Percentiles rank a stretch among this genome's conserved stretches.
phyloP scores from a whole-genome alignment of 2,329 filamentous ascomycete species.

The Fusarium lyarnte region DNA sequence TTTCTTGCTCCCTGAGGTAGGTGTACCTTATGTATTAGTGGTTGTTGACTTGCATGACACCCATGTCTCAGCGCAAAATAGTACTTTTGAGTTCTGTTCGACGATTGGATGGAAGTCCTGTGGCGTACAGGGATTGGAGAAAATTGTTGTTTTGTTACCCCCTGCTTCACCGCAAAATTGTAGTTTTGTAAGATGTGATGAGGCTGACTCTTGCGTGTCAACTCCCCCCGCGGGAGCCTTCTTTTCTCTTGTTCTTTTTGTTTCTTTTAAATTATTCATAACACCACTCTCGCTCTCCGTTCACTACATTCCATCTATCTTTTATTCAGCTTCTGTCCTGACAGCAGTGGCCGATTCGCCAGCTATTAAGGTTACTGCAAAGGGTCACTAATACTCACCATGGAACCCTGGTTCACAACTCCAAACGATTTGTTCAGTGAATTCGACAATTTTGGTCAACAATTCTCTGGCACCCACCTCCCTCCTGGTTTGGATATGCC shows the following conservation, averaged over 20 bases:
- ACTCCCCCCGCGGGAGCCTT: background rate
- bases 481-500: background rate
- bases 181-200: background rate
- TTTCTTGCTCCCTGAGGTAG: background rate
- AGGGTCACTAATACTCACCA: background rate
- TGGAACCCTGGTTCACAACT: background rate
- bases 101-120: background rate
- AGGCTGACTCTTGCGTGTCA: background rate
- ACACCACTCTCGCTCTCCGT: background rate
- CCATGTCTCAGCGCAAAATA: background rate
- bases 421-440: background rate
- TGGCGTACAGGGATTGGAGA: background rate
- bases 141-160: conserved; percentile 5
- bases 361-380: background rate
- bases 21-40: background rate
- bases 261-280: background rate
- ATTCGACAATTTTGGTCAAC: background rate
- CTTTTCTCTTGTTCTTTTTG: background rate
- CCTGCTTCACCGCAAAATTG: background rate
- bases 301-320: background rate
- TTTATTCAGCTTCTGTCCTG: accelerated
- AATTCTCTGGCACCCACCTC: background rate
- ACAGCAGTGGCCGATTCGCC: background rate
- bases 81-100: background rate
- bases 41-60: background rate